Base-by-base conservation (phyloP, 1,284 basidiomycete genomes). In the Melampsora americana region DNA sequence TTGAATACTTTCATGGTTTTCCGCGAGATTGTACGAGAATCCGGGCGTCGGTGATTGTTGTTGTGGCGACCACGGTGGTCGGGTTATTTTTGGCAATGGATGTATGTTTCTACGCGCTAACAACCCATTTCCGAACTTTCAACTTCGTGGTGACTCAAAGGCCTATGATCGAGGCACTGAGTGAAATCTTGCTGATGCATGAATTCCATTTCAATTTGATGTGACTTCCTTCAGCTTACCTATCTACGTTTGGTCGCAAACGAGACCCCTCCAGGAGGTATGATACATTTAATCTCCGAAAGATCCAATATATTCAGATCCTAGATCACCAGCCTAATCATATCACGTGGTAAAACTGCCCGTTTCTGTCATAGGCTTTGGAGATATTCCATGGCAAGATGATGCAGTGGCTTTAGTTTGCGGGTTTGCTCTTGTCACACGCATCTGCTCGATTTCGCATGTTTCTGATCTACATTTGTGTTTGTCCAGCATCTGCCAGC, bases 361-460 rank as follows among this genome's bases (percentile, higher is more conserved):
- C 5, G n/a, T 11, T 66, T 46, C 20, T 46, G 16, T 39, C 5
- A n/a, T n/a, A 75, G 66, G 71, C 56, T 66, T 73, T 39, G 71
- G 71, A 30, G 72, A 75, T n/a, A 75, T 68, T 75, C 72, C 72
- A 23, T 75, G 72, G 72, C 72, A 75, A 68, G 72, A 75, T 62
- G 72, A 75, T 59, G 72, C 71, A 32, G 71, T 73, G n/a, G 62
- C 71, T 73, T 50, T 73, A 39, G 60, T 73, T 26, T 73, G 71
- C 32, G 72, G 72, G 72, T 75, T 30, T 35, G 60, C 16, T 1
- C 26, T 62, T 30, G 30, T 20, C 6, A 5, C 6, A 73, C 61
- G 62, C 48, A 18, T n/a, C 32, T 28, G 18, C 20, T 46, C 23
- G 14, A 46, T 23, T 62, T 20, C 48, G 23, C 32, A 50, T 42